Evolutionary conservation across 2,329 filamentous ascomycete genomes (phyloP).

Genomic region (Fusarium tricinctum): DNA sequence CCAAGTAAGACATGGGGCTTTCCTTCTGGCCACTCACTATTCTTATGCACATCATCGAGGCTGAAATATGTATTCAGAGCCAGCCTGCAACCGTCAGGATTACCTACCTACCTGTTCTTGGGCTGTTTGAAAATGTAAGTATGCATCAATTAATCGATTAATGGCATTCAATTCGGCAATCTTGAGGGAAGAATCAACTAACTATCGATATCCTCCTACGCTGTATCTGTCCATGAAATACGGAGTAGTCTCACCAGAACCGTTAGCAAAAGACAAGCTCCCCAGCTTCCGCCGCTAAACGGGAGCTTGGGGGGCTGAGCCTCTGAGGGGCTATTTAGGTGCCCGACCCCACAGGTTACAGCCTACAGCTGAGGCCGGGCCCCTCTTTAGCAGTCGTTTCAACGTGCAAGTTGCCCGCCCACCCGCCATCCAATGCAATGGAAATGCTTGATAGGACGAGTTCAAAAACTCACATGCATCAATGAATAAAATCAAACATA

Average conservation of each 20-base stretch:
- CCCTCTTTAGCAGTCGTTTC: constrained; percentile 24
- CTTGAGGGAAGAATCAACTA: too few relatives aligned
- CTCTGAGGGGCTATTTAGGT: neutral
- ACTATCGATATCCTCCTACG: neutral
- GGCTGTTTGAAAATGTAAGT: neutral
- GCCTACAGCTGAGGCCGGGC: neutral
- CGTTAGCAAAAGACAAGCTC: neutral
- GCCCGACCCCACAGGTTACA: constrained; percentile 18
- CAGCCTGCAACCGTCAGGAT: neutral
- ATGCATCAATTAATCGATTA: neutral
- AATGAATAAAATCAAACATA: constrained; percentile 5
- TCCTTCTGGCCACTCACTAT: neutral
- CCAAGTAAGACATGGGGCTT: constrained; percentile 35
- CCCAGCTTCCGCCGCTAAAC: constrained; percentile 3
- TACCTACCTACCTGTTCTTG: neutral
- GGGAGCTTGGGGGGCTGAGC: too few relatives aligned
- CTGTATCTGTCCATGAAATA: neutral
- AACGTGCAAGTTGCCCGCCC: constrained; percentile 3
- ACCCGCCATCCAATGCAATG: constrained; percentile 2
- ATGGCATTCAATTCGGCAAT: neutral
- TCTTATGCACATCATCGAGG: neutral
- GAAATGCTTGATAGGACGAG: neutral
- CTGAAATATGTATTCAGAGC: neutral
- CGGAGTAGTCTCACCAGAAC: neutral
- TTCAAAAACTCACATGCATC: constrained; percentile 29